phyloP scores from a whole-genome alignment of 1,284 basidiomycete genomes.

The Trichosporon coremiiforme region DNA sequence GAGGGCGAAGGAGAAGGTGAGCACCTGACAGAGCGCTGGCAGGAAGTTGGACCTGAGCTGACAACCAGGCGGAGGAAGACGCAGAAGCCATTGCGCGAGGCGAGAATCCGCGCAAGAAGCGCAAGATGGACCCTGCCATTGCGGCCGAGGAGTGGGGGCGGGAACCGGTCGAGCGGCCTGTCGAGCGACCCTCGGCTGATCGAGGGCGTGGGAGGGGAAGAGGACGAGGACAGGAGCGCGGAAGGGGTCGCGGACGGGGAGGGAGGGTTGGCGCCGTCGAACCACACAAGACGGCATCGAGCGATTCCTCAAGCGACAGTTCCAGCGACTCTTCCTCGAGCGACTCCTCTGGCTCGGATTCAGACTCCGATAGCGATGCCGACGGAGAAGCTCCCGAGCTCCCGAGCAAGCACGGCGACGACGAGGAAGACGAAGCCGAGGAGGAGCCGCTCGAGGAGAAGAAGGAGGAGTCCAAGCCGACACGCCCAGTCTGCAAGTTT shows the following conservation, averaged over 20 bases:
- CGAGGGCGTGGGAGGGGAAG: slow-evolving; percentile 21
- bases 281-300: neutral
- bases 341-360: slow-evolving; percentile 32
- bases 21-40: slow-evolving; percentile 23
- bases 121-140: slow-evolving; percentile 41
- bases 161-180: slow-evolving; percentile 16
- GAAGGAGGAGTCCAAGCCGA: neutral
- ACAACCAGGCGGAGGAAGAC: slow-evolving; percentile 62
- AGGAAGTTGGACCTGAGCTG: neutral
- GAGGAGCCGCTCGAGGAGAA: slow-evolving; percentile 21
- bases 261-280: neutral
- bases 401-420: neutral
- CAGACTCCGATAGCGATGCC: slow-evolving; percentile 31
- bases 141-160: slow-evolving; percentile 53
- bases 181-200: slow-evolving; percentile 37
- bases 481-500: slow-evolving; percentile 40
- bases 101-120: slow-evolving; percentile 60
- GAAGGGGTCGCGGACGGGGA: slow-evolving; percentile 10
- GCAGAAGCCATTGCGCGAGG: slow-evolving; percentile 77
- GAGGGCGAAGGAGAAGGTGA: slow-evolving; percentile 70
- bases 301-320: neutral
- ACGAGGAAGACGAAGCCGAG: neutral
- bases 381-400: neutral
- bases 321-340: slow-evolving; percentile 20
- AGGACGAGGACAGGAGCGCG: slow-evolving; percentile 24